Evolutionary conservation across 257 asterid genomes (phyloP).

Genomic region (Dorcoceras hygrometricum): DNA sequence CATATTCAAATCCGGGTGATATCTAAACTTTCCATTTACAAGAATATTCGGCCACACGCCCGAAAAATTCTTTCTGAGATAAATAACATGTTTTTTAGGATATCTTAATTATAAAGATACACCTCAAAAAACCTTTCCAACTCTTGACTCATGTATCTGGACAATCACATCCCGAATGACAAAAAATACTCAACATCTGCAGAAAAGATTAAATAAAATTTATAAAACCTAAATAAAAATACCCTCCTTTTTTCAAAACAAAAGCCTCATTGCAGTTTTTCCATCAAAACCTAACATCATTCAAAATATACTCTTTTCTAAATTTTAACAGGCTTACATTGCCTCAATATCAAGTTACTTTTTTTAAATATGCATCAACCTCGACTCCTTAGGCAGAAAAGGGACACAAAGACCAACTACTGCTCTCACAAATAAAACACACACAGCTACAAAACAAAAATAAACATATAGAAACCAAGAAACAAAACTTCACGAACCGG

Average conservation of each 20-base stretch:
- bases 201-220: not conserved
- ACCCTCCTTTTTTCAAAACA: not conserved
- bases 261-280: conserved; percentile 9
- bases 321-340: not conserved
- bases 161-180: not conserved
- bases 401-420: conserved; percentile 12
- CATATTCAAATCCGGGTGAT: not conserved
- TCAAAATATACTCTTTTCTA: not conserved
- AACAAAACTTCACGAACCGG: conserved; percentile 33
- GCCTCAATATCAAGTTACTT: not conserved
- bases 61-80: not conserved
- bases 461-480: conserved; percentile 1
- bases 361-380: conserved; percentile 4
- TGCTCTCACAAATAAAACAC: conserved; percentile 8
- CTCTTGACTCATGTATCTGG: conserved; percentile 6
- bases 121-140: not conserved
- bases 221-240: not conserved
- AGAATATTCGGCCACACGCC: not conserved
- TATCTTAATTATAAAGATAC: conserved; percentile 1
- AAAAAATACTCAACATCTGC: conserved; percentile 9
- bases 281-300: conserved; percentile 4
- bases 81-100: not conserved
- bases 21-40: not conserved
- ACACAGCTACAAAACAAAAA: not conserved
- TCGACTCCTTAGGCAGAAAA: not conserved